Conservation (phyloP, 2,329 filamentous ascomycete species). For the Hymenoscyphus infarciens region DNA sequence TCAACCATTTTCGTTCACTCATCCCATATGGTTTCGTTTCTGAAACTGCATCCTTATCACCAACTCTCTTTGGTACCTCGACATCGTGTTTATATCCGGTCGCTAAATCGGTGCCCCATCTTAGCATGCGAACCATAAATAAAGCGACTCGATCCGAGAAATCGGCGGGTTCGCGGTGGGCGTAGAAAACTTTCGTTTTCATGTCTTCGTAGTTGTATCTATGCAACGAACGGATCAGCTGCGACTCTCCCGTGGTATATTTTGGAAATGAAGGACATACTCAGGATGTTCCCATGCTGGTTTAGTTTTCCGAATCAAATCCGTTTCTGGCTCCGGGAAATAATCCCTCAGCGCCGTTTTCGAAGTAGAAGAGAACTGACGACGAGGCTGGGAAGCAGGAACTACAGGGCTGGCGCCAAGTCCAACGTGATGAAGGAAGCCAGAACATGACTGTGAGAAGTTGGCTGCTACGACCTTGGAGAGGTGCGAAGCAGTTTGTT, state of each 20-base stretch:
- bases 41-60: slow-evolving; percentile 42
- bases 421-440: not conserved
- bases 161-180: slow-evolving; percentile 70
- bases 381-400: slow-evolving; percentile 15
- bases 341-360: slow-evolving; percentile 29
- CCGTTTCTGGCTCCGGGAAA: slow-evolving; percentile 34
- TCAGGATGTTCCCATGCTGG: slow-evolving; percentile 57
- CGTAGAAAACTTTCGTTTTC: slow-evolving; percentile 63
- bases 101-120: slow-evolving; percentile 76
- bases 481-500: slow-evolving; percentile 29
- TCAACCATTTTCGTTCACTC: slow-evolving; percentile 85
- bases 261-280: slow-evolving; percentile 21
- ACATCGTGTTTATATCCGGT: slow-evolving; percentile 77
- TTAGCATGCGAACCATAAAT: slow-evolving; percentile 68
- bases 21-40: slow-evolving; percentile 61
- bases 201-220: slow-evolving; percentile 79
- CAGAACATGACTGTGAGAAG: slow-evolving; percentile 7
- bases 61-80: slow-evolving; percentile 36
- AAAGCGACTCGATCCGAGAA: slow-evolving; percentile 78
- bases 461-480: slow-evolving; percentile 4
- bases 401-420: slow-evolving; percentile 15
- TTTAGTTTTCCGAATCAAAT: slow-evolving; percentile 54
- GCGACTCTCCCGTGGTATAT: slow-evolving; percentile 1
- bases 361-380: slow-evolving; percentile 31
- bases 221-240: slow-evolving; percentile 5